Conservation (phyloP, 768 basidiomycete species). For the Phaeotremella fagi region DNA sequence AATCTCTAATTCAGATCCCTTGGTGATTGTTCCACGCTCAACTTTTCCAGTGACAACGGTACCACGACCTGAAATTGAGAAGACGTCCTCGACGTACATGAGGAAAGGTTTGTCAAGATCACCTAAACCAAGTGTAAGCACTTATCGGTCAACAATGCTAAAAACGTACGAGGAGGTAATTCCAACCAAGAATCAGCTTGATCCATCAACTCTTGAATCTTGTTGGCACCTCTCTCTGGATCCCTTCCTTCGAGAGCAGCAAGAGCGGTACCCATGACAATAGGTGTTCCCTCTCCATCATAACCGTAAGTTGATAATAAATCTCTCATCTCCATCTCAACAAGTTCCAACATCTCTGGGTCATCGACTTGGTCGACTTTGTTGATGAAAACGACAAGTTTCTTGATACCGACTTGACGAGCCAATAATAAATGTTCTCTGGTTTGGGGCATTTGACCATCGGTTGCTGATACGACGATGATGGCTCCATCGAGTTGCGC, state of each 20-base stretch:
- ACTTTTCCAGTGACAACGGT: slow-evolving; percentile 95
- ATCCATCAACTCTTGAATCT: slow-evolving; percentile 74
- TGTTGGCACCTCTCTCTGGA: slow-evolving; percentile 69
- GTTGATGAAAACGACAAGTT: slow-evolving; percentile 98
- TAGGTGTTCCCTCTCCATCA: slow-evolving; percentile 97
- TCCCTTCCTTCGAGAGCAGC: slow-evolving; percentile 87
- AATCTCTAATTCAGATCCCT: slow-evolving; percentile 90
- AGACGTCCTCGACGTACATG: slow-evolving; percentile 90
- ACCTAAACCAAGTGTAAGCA: slow-evolving; percentile 52
- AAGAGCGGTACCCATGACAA: slow-evolving; percentile 93
- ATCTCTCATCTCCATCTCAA: slow-evolving; percentile 99
- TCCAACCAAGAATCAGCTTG: slow-evolving; percentile 94
- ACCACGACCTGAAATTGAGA: slow-evolving; percentile 96
- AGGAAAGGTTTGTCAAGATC: slow-evolving; percentile 98
- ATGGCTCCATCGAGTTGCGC: slow-evolving; percentile 80
- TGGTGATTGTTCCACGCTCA: slow-evolving; percentile 84
- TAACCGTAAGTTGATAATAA: slow-evolving; percentile 85
- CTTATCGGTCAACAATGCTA: not conserved
- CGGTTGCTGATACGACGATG: slow-evolving; percentile 86
- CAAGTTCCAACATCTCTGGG: slow-evolving; percentile 96
- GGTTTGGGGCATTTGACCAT: slow-evolving; percentile 99
- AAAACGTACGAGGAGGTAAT: slow-evolving; percentile 73
- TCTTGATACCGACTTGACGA: slow-evolving; percentile 95
- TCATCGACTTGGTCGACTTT: slow-evolving; percentile 96
- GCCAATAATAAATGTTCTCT: slow-evolving; percentile 96